Evolutionary conservation across 305 asterid genomes (phyloP), one percentile per base, ranked within the genome.

Genomic region (Fraxinus angustifolia): DNA sequence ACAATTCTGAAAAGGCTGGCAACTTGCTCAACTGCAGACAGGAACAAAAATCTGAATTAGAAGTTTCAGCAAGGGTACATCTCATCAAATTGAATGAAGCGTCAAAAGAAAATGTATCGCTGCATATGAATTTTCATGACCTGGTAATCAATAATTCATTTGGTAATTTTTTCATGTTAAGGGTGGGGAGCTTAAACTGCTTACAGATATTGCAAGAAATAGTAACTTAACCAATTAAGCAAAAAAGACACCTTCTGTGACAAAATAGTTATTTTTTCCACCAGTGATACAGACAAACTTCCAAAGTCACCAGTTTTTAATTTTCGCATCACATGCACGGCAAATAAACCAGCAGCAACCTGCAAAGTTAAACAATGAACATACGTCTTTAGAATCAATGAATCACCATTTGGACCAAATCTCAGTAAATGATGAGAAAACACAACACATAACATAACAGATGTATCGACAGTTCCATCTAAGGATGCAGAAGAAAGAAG

Each of bases 1-100:
- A 78, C 89, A 96, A 87, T 84, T 92, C 97, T 23, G 90, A 82
- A 82, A 93, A 96, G 78, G 96, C 96, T 45, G 98, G 95, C 88
- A 90, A 74, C 83, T 89, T 90, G 85, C 85, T 78, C 85, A 96
- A 76, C 98, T 96, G 97, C 82, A 83, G 62, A 86, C 31, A 30
- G 76, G 73, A 83, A 80, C 81, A 75, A 65, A 80, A 76, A 80
- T 28, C 75, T n/a, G 79, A 79, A 80, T 75, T 78, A 86, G 56
- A 73, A 73, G 78, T 72, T 62, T 73, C 53, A 26, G 58, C 76
- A 35, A 79, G 62, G 81, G 70, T 45, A 82, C 72, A 79, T 45
- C 58, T 33, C 48, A 81, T 72, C 78, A 70, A 71, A 33, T 58
- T 62, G 17, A 76, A 84, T 73, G 67, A 40, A 79, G 38, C 35